Percentiles rank a stretch among this genome's conserved stretches.
These are phyloP conservation scores for Echites panduratus DNA, from an alignment of 257 asterid species.

Conservation along the genomic window DNA sequence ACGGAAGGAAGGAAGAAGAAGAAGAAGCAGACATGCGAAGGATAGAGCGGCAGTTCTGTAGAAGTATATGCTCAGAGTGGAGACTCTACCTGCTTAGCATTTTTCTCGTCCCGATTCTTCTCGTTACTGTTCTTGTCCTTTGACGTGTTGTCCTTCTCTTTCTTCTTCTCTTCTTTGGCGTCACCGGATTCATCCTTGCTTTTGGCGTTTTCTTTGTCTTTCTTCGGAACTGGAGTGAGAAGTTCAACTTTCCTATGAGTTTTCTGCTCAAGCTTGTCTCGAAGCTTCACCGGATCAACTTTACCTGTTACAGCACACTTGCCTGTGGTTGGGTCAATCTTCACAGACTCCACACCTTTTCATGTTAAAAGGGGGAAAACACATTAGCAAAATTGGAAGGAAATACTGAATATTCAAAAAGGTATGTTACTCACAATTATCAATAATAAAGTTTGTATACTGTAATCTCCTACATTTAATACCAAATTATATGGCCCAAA, in stretches of 20 bases:
- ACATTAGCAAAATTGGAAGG: neutral
- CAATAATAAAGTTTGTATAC: neutral
- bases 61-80: neutral
- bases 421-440: neutral
- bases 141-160: constrained; percentile 24
- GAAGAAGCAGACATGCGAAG: neutral
- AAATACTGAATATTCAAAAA: neutral
- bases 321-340: constrained; percentile 31
- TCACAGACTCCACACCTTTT: constrained; percentile 46
- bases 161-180: constrained; percentile 11
- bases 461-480: neutral
- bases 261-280: constrained; percentile 49
- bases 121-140: constrained; percentile 25
- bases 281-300: constrained; percentile 57
- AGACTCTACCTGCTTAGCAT: constrained; percentile 31
- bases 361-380: neutral
- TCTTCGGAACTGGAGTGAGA: constrained; percentile 49
- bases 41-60: neutral
- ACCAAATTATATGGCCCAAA: neutral
- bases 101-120: constrained; percentile 39
- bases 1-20: neutral
- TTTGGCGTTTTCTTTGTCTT: constrained; percentile 28
- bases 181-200: constrained; percentile 26
- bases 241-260: constrained; percentile 50
- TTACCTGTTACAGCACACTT: constrained; percentile 59